Evolutionary conservation across 768 basidiomycete species (phyloP).

Genomic region (Leccinum subtestaceum): DNA sequence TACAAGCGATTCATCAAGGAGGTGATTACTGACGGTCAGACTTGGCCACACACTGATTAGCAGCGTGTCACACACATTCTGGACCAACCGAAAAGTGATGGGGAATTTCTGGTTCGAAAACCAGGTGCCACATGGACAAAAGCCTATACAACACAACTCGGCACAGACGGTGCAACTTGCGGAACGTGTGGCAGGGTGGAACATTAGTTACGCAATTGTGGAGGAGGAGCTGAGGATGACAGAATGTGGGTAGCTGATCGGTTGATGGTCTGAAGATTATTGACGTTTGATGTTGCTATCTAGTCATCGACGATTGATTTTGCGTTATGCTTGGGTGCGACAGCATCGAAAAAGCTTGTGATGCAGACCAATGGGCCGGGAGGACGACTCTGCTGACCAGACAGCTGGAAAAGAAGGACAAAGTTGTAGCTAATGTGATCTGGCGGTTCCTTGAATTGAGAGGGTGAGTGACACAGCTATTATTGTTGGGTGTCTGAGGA

Average conservation of each 20-base stretch:
- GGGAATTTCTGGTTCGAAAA: constrained; percentile 77
- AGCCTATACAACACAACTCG: constrained; percentile 68
- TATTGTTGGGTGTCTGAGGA: constrained; percentile 6
- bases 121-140: constrained; percentile 45
- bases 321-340: constrained; percentile 89
- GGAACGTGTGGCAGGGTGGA: constrained; percentile 87
- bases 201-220: constrained; percentile 77
- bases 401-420: constrained; percentile 94
- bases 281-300: constrained; percentile 15
- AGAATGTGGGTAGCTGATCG: constrained; percentile 69
- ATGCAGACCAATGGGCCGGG: constrained; percentile 71
- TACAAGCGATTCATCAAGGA: constrained; percentile 95
- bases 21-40: constrained; percentile 92
- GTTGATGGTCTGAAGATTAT: constrained; percentile 24
- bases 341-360: constrained; percentile 76
- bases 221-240: constrained; percentile 92
- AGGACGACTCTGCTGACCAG: constrained; percentile 43
- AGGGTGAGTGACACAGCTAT: constrained; percentile 51
- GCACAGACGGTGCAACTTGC: constrained; percentile 81
- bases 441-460: constrained; percentile 97
- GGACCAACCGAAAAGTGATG: constrained; percentile 73
- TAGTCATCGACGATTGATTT: constrained; percentile 98
- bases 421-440: constrained; percentile 95
- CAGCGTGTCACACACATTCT: constrained; percentile 74
- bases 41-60: constrained; percentile 89